phyloP scores from a whole-genome alignment of 495 filamentous ascomycete genomes.

The Trichodelitschia bisporula region DNA sequence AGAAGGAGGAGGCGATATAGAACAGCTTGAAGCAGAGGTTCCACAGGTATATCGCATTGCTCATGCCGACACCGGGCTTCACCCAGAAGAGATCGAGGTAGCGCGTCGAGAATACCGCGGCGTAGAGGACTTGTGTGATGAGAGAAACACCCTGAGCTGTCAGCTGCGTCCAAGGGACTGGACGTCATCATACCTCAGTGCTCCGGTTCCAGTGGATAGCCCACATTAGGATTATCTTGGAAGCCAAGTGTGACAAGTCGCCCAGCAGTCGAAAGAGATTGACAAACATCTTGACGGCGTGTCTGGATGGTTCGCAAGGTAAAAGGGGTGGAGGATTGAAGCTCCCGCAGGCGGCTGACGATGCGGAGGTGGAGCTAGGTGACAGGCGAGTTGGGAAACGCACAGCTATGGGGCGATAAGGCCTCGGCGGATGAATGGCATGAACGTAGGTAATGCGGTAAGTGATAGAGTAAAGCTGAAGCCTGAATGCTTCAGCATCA shows the following conservation, averaged over 20 bases:
- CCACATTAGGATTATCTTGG: slow-evolving; percentile 74
- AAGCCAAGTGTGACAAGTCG: slow-evolving; percentile 60
- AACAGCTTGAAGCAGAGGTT: slow-evolving; percentile 65
- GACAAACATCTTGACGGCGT: too few species aligned
- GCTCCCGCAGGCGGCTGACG: too few species aligned
- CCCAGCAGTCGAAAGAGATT: slow-evolving; percentile 60
- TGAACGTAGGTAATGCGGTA: too few species aligned
- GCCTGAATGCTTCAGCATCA: too few species aligned
- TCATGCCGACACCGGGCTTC: slow-evolving; percentile 7
- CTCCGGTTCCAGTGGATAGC: slow-evolving; percentile 73
- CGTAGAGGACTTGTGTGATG: slow-evolving; percentile 78
- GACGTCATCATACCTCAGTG: slow-evolving; percentile 67
- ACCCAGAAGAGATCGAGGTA: slow-evolving; percentile 59
- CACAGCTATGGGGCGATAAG: too few species aligned
- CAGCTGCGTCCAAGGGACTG: slow-evolving; percentile 5
- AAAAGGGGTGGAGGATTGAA: too few species aligned
- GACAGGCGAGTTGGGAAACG: too few species aligned
- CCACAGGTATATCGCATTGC: slow-evolving; percentile 24
- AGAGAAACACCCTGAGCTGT: slow-evolving; percentile 51
- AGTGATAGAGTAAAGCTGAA: too few species aligned
- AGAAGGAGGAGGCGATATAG: slow-evolving; percentile 65
- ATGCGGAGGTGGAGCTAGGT: too few species aligned
- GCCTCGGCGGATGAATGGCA: too few species aligned
- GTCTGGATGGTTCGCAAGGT: too few species aligned
- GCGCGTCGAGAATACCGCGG: slow-evolving; percentile 58